These are phyloP conservation scores for Haplosporangium sp. DNA, from an alignment of 371 early-diverging fungal genomes.

Conservation along the genomic window DNA sequence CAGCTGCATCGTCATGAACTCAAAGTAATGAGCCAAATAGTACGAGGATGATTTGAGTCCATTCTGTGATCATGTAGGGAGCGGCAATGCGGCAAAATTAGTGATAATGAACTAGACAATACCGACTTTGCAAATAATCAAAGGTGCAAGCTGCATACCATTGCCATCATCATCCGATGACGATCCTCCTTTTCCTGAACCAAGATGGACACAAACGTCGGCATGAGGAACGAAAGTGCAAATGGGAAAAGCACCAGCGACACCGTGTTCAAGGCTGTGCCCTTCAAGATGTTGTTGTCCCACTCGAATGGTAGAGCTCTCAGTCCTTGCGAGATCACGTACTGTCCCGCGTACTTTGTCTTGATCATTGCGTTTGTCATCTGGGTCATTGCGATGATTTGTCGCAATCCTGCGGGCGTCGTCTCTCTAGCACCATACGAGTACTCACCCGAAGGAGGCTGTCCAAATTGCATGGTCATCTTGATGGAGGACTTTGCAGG, in stretches of 20 bases:
- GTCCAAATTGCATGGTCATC: constrained; percentile 43
- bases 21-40: constrained; percentile 72
- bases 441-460: not conserved
- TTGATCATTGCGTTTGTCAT: constrained; percentile 30
- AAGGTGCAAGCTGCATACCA: constrained; percentile 51
- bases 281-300: constrained; percentile 5
- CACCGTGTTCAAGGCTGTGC: constrained; percentile 9
- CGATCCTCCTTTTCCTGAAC: constrained; percentile 79
- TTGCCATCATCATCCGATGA: constrained; percentile 77
- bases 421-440: not conserved
- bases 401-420: constrained; percentile 18
- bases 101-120: not conserved
- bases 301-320: constrained; percentile 33
- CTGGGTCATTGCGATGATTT: constrained; percentile 39
- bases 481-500: constrained; percentile 3
- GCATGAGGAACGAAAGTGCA: constrained; percentile 73
- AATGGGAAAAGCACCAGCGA: constrained; percentile 30
- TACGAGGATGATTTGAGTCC: constrained; percentile 69
- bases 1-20: constrained; percentile 71
- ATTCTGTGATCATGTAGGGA: constrained; percentile 55
- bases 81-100: not conserved
- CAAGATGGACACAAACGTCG: constrained; percentile 73
- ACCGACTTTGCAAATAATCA: not conserved
- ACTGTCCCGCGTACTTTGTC: constrained; percentile 34
- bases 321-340: constrained; percentile 35